A percentile compares a stretch with the other conserved stretches of the same genome.
These are phyloP conservation scores for Mollisiaceae sp. DNA, from an alignment of 2,329 filamentous ascomycete species.

Conservation along the genomic window DNA sequence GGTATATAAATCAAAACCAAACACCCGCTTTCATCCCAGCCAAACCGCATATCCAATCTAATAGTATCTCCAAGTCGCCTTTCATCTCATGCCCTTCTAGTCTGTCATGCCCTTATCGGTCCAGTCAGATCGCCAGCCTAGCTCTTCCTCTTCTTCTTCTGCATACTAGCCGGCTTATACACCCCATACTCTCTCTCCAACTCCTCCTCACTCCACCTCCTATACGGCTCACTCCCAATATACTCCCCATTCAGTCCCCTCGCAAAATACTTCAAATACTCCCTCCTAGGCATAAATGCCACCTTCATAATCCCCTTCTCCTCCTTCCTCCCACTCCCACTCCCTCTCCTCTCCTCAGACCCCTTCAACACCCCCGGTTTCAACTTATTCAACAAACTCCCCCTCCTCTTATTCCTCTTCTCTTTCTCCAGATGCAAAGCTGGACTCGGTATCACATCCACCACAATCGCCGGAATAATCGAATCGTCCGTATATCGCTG, in stretches of 20 bases:
- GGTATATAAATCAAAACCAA: constrained; percentile 14
- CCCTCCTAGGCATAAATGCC: constrained; percentile 41
- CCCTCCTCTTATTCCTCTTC: constrained; percentile 8
- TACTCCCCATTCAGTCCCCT: constrained; percentile 38
- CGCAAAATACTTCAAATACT: constrained; percentile 41
- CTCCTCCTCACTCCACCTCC: constrained; percentile 41
- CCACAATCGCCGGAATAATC: constrained; percentile 41
- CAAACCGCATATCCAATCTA: neutral
- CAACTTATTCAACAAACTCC: constrained; percentile 22
- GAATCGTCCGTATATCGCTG: constrained; percentile 39
- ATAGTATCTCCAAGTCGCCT: neutral
- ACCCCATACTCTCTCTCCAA: constrained; percentile 37
- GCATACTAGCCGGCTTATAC: constrained; percentile 31
- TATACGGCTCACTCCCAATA: constrained; percentile 39
- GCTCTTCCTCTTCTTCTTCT: constrained; percentile 18
- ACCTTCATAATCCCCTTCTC: constrained; percentile 37
- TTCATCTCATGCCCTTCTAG: neutral
- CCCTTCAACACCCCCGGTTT: constrained; percentile 2
- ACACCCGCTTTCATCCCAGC: neutral
- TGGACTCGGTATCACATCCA: constrained; percentile 21
- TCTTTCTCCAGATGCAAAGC: neutral
- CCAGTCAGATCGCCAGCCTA: neutral
- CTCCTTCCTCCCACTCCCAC: constrained; percentile 21
- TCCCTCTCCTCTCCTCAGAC: neutral
- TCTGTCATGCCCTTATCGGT: neutral